These are phyloP conservation scores for Cupressus sempervirens DNA, from an alignment of 75 land plant species.

Conservation along the genomic window DNA sequence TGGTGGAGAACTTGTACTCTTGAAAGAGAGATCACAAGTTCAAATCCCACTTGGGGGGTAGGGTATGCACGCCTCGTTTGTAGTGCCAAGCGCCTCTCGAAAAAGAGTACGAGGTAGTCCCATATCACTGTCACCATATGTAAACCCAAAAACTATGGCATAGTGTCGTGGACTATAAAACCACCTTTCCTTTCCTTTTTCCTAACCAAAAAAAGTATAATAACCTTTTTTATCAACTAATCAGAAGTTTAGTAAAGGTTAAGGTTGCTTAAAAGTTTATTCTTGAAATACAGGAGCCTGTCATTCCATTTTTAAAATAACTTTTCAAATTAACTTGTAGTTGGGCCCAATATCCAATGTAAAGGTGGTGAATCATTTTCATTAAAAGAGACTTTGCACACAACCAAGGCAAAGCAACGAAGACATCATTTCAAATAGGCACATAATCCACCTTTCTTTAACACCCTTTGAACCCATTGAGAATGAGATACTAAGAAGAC, in stretches of 20 bases:
- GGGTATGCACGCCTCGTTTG: too few relatives aligned
- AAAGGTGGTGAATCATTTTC: constrained; percentile 1
- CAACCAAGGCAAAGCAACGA: neutral
- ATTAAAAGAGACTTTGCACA: neutral
- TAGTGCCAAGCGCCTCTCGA: too few relatives aligned
- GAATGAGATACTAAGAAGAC: neutral
- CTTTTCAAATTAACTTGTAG: neutral
- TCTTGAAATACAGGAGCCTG: neutral
- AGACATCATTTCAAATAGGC: neutral
- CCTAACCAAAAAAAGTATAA: too few relatives aligned
- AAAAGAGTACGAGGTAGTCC: too few relatives aligned
- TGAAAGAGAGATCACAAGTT: too few relatives aligned
- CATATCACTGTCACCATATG: too few relatives aligned
- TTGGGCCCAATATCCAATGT: neutral
- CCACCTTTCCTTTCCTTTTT: too few relatives aligned
- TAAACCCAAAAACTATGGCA: too few relatives aligned
- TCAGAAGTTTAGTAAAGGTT: neutral
- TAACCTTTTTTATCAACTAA: neutral
- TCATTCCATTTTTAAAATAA: neutral
- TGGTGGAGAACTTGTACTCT: too few relatives aligned
- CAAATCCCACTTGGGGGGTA: too few relatives aligned
- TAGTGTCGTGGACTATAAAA: too few relatives aligned
- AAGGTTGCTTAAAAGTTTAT: neutral
- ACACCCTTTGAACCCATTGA: neutral
- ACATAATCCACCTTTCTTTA: neutral